Percentiles rank a stretch among this genome's conserved stretches.
These are phyloP conservation scores for Agaricus blazei DNA, from an alignment of 768 basidiomycete species.

Conservation along the genomic window DNA sequence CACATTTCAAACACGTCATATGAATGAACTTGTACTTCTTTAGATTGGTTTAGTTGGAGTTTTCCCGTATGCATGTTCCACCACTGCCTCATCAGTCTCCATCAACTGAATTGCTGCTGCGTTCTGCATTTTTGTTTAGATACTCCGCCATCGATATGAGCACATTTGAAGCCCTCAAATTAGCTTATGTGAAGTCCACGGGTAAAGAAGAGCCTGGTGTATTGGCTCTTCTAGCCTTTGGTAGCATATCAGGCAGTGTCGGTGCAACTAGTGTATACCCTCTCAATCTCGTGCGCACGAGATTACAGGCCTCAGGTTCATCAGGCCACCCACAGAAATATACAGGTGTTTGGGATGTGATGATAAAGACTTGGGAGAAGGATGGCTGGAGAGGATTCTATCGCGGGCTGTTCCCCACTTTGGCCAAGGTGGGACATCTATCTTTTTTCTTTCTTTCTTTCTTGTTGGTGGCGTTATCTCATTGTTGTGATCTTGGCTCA, in stretches of 20 bases:
- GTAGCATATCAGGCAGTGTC: slow-evolving; percentile 88
- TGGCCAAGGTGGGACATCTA: slow-evolving; percentile 68
- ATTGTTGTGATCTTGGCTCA: neutral
- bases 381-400: slow-evolving; percentile 97
- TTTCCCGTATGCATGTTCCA: slow-evolving; percentile 60
- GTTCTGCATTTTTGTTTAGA: slow-evolving; percentile 26
- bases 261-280: slow-evolving; percentile 95
- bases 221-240: slow-evolving; percentile 82
- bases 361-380: slow-evolving; percentile 66
- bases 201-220: slow-evolving; percentile 88
- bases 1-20: neutral
- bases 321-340: slow-evolving; percentile 92
- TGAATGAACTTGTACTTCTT: slow-evolving; percentile 1
- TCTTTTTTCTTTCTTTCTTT: neutral
- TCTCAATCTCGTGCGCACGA: slow-evolving; percentile 86
- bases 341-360: slow-evolving; percentile 83
- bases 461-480: no score
- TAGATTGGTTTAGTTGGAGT: slow-evolving; percentile 95
- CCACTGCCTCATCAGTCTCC: neutral
- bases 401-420: slow-evolving; percentile 83
- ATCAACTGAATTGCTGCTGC: neutral
- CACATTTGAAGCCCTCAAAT: slow-evolving; percentile 93
- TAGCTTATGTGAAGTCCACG: slow-evolving; percentile 83
- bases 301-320: slow-evolving; percentile 94
- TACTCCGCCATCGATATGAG: slow-evolving; percentile 97